Evolutionary conservation across 139 green algal genomes (phyloP), one percentile per base, ranked within the genome.

Genomic region (Desmodesmus armatus): DNA sequence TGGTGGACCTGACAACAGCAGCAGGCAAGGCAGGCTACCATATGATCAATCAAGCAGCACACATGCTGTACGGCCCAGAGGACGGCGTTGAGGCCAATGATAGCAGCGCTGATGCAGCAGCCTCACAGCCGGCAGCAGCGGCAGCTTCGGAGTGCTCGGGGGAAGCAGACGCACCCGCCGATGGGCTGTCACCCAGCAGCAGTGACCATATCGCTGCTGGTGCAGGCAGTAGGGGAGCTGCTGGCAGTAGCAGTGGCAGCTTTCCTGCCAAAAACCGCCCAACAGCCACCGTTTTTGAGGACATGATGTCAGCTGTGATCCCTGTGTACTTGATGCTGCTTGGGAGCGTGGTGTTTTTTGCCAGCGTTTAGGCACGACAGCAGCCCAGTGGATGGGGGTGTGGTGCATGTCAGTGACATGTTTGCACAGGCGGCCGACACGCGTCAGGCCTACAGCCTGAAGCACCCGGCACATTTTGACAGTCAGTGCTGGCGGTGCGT

Each of bases 301-400:
- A 74, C 23, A n/a, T 84, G 47, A 71, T 86, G 66, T 44, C 49
- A 3, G 44, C 39, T 19, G 35, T 79, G 13, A 31, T 86, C 5
- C 80, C 80, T 53, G 4, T 86, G 67, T 80, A 86, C 27, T 67
- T 80, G 15, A 55, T 70, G 49, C n/a, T 79, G 47, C 60, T 86
- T 33, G 67, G 80, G 21, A 71, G 66, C 3, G 37, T 86, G 15
- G 13, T 66, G 60, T 80, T 80, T 31, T 86, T 79, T 86, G 67
- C 80, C 27, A 80, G 65, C 9, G 37, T 79, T n/a, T n/a, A n/a
- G n/a, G n/a, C n/a, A n/a, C n/a, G n/a, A n/a, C n/a, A n/a, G n/a
- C n/a, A n/a, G n/a, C n/a, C n/a, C n/a, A n/a, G n/a, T n/a, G n/a
- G n/a, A n/a, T n/a, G n/a, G n/a, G n/a, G n/a, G n/a, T n/a, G n/a